These are phyloP conservation scores for Pneumocystis murina DNA, from an alignment of 1,139 yeast species.

Conservation along the genomic window DNA sequence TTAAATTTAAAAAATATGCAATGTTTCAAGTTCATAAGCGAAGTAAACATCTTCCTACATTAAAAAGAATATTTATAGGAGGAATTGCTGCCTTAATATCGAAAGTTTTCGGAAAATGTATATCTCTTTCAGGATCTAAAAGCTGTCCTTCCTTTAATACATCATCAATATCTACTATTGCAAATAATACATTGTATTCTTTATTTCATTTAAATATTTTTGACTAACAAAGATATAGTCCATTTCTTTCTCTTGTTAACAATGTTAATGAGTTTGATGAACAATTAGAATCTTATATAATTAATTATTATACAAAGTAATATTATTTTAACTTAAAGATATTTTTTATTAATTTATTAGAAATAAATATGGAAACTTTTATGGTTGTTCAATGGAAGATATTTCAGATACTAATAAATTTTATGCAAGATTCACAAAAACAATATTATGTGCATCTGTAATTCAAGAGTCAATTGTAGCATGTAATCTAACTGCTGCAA, in stretches of 20 bases:
- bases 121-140: background rate
- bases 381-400: background rate
- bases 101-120: background rate
- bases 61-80: background rate
- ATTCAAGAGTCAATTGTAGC: constrained; percentile 3
- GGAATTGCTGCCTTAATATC: background rate
- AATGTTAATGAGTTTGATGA: background rate
- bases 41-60: background rate
- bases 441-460: constrained; percentile 8
- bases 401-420: background rate
- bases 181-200: background rate
- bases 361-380: background rate
- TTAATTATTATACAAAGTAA: background rate
- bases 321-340: background rate
- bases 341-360: background rate
- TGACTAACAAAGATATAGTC: background rate
- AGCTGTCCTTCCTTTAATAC: constrained; percentile 1
- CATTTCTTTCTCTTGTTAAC: background rate
- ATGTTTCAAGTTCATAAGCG: background rate
- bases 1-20: background rate
- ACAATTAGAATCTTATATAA: background rate
- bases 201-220: background rate
- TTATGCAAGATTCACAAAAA: constrained; percentile 5
- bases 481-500: constrained; percentile 1
- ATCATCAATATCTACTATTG: constrained; percentile 1